Evolutionary conservation across 2,329 filamentous ascomycete genomes (phyloP).

Genomic region (Monilinia aucupariae): DNA sequence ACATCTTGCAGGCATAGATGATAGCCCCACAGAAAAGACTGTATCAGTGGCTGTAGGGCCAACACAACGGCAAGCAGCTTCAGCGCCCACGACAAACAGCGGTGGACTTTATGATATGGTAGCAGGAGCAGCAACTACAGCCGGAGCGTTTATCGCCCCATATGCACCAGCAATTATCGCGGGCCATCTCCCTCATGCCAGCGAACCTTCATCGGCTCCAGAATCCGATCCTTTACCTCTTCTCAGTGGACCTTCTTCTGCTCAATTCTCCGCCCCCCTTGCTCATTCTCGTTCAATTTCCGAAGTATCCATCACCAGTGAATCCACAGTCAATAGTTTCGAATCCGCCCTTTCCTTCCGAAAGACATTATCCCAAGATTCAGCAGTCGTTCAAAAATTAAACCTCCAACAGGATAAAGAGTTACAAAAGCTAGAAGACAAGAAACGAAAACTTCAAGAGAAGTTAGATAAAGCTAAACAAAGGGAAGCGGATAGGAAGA

Average conservation of each 20-base stretch:
- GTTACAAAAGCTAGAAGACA: slow-evolving; percentile 56
- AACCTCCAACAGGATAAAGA: slow-evolving; percentile 53
- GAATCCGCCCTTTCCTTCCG: slow-evolving; percentile 40
- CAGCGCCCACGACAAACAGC: slow-evolving; percentile 25
- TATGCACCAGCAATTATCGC: slow-evolving; percentile 30
- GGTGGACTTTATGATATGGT: slow-evolving; percentile 53
- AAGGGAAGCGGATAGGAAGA: slow-evolving; percentile 42
- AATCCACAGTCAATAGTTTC: slow-evolving; percentile 46
- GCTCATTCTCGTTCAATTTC: slow-evolving; percentile 23
- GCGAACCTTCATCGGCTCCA: slow-evolving; percentile 27
- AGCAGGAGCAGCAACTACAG: slow-evolving; percentile 46
- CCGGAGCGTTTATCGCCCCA: slow-evolving; percentile 43
- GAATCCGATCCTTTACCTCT: slow-evolving; percentile 32
- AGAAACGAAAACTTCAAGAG: slow-evolving; percentile 56
- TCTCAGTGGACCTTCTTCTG: slow-evolving; percentile 21
- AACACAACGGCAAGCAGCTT: slow-evolving; percentile 6
- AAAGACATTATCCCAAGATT: slow-evolving; percentile 38
- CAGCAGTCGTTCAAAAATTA: slow-evolving; percentile 32
- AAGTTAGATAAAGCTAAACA: slow-evolving; percentile 53
- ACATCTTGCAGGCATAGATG: slow-evolving; percentile 29
- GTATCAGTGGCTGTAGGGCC: not conserved
- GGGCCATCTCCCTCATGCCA: slow-evolving; percentile 31
- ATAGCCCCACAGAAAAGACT: slow-evolving; percentile 18
- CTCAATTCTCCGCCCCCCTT: slow-evolving; percentile 26
- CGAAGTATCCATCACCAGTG: slow-evolving; percentile 36